These are phyloP conservation scores for Stevia rebaudiana DNA, from an alignment of 140 eudicot genomes.

Conservation along the genomic window DNA sequence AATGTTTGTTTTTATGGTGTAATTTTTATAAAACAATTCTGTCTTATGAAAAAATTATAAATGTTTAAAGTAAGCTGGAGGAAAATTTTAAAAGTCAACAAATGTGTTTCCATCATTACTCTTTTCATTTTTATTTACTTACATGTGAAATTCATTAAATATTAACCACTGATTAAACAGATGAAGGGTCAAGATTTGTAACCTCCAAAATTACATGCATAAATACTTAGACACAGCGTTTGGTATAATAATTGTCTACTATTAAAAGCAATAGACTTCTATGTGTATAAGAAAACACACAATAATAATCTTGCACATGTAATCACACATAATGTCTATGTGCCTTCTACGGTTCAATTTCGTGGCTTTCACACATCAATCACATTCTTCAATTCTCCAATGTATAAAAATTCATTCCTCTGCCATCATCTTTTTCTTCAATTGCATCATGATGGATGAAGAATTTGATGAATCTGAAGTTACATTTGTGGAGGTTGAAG, in stretches of 20 bases:
- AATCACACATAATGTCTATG: constrained; percentile 24
- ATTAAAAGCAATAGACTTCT: constrained; percentile 22
- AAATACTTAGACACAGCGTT: constrained; percentile 11
- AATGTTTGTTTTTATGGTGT: too few relatives aligned
- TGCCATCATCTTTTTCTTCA: constrained; percentile 7
- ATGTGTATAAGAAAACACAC: constrained; percentile 21
- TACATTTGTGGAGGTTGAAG: constrained; percentile 29
- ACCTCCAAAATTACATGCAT: constrained; percentile 1
- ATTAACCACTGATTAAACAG: too few relatives aligned
- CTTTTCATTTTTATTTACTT: too few relatives aligned
- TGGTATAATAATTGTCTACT: constrained; percentile 1
- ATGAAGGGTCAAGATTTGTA: too few relatives aligned
- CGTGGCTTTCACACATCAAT: constrained; percentile 25
- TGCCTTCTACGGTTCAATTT: constrained; percentile 34
- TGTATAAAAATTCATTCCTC: constrained; percentile 11
- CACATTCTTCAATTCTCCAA: constrained; percentile 2
- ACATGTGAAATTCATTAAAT: too few relatives aligned
- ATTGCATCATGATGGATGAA: constrained; percentile 35
- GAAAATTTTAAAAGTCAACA: too few relatives aligned
- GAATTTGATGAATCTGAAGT: constrained; percentile 64
- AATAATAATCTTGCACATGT: constrained; percentile 23
- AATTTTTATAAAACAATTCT: too few relatives aligned
- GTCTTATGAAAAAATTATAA: too few relatives aligned
- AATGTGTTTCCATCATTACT: too few relatives aligned
- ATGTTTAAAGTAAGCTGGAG: too few relatives aligned